phyloP scores from a whole-genome alignment of 225 moss, liverwort and hornwort species.

The Pseudisothecium myosuroides region DNA sequence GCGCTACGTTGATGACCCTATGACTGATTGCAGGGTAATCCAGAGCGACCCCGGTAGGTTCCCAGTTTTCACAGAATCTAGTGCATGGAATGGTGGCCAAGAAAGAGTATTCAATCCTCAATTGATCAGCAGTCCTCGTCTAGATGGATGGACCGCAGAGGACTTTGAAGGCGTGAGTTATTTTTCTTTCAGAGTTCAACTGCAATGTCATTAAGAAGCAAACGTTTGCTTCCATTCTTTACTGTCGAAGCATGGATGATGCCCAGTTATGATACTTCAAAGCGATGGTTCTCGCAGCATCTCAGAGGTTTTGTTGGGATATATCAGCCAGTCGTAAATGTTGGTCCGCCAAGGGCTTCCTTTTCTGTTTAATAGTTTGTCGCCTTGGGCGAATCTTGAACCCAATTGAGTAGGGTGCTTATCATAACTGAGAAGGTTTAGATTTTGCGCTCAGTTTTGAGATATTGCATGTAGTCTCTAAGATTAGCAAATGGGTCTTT shows the following conservation, averaged over 20 bases:
- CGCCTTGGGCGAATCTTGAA: neutral
- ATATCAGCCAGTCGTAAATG: neutral
- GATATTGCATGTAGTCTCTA: neutral
- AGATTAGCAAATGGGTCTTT: neutral
- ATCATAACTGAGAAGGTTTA: neutral
- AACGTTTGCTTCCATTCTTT: neutral
- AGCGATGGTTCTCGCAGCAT: neutral
- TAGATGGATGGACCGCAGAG: slow-evolving; percentile 19
- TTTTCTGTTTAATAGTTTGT: neutral
- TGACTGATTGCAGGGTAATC: slow-evolving; percentile 32
- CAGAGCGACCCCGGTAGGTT: slow-evolving; percentile 43
- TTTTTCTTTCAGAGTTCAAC: neutral
- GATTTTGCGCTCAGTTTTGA: neutral
- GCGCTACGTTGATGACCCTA: neutral
- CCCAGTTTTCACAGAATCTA: slow-evolving; percentile 11
- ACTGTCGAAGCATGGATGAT: neutral
- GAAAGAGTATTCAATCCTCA: slow-evolving; percentile 5
- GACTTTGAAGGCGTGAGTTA: slow-evolving; percentile 21
- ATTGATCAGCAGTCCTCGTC: slow-evolving; percentile 1
- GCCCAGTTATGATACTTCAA: neutral
- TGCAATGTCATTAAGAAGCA: neutral
- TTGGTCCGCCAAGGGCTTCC: neutral
- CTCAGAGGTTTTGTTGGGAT: neutral
- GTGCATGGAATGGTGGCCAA: slow-evolving; percentile 5
- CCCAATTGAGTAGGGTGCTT: too few relatives aligned